Evolutionary conservation across 2,329 filamentous ascomycete genomes (phyloP).

Genomic region (Thielaviopsis ethacetica): DNA sequence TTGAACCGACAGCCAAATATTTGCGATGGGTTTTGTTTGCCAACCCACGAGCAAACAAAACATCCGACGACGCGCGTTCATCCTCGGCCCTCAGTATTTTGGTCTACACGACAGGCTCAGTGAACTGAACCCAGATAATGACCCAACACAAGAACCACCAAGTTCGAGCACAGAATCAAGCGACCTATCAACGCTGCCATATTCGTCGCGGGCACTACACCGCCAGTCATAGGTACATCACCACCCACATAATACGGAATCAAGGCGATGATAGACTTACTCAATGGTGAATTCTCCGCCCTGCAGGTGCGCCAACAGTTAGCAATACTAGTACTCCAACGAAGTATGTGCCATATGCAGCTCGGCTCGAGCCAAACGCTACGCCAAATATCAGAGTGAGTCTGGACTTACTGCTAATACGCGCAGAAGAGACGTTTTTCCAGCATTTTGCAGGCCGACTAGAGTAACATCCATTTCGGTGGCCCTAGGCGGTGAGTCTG

Average conservation of each 20-base stretch:
- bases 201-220: not conserved
- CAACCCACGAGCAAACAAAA: not conserved
- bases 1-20: not conserved
- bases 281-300: slow-evolving; percentile 97
- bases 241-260: not conserved
- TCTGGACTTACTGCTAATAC: slow-evolving; percentile 77
- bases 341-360: not conserved
- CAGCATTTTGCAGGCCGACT: slow-evolving; percentile 94
- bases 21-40: not conserved
- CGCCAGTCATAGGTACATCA: not conserved
- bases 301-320: slow-evolving; percentile 27
- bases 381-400: not conserved
- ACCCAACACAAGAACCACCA: not conserved
- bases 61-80: not conserved
- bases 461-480: slow-evolving; percentile 99
- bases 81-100: not conserved
- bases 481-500: slow-evolving; percentile 44
- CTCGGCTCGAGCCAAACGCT: no score
- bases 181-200: not conserved
- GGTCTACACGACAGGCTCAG: not conserved
- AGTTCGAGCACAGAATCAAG: not conserved
- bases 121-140: not conserved
- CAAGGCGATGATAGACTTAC: slow-evolving; percentile 41
- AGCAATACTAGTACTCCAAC: not conserved
- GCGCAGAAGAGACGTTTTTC: slow-evolving; percentile 86